Evolutionary conservation across 2,329 filamentous ascomycete species (phyloP), one percentile per base, ranked within the genome.

Genomic region (Pseudogymnoascus sp.): DNA sequence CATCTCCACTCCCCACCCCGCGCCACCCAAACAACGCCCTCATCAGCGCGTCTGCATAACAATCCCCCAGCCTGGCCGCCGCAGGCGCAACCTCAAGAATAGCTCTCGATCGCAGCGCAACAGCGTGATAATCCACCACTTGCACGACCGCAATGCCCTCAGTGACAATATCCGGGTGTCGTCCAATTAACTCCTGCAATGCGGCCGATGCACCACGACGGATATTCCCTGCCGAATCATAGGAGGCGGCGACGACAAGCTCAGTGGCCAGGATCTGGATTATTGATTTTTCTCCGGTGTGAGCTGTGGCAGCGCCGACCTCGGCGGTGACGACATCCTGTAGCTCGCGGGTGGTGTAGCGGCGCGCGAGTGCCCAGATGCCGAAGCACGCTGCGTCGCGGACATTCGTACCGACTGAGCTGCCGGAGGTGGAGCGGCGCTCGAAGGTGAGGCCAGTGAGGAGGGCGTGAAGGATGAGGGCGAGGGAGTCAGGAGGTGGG

Each of bases 351-450:
- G 92, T 96, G 1, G 85, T 87, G 70, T 97, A 99, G 62, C 93
- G 88, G 63, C 95, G 84, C 21, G 93, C 91, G 6, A 97, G 75
- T 1, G 93, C 89, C 95, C 95, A 99, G 23, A 97, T 88, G 5
- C 95, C 95, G 73, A 97, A 99, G 73, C 93, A 97, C 2, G 95
- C 91, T 11, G 95, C 93, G 77, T 99, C 95, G 56, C 95, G 86
- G 14, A 99, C 93, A 69, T 96, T 96, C 1, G 90, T 89, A 1
- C 95, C 95, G 10, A 93, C 81, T 2, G 91, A 93, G 11, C 84
- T 86, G n/a, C 95, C 93, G 2, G 91, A 91, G 0, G 91, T 84
- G 53, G 89, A 90, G 64, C 93, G 84, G 71, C 96, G 91, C 74
- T 99, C 93, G 72, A 97, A 99, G 0, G 87, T 86, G 25, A 97